Percentiles rank a stretch among this genome's conserved stretches.
These are phyloP conservation scores for Annulohypoxylon moriforme DNA, from an alignment of 495 filamentous ascomycete genomes.

Conservation along the genomic window DNA sequence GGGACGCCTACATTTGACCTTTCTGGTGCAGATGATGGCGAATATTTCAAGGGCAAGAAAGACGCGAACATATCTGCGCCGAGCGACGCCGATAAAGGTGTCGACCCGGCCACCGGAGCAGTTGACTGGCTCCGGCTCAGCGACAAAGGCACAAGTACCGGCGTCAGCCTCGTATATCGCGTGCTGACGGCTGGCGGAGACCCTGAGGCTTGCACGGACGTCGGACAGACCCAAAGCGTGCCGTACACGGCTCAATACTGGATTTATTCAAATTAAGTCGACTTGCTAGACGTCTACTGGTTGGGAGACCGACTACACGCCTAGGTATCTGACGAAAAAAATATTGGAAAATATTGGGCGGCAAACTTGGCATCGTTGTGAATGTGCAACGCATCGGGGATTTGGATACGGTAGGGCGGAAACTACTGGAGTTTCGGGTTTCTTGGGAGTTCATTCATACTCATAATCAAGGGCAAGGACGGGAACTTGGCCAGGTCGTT, in stretches of 20 bases:
- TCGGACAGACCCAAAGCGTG: conserved; percentile 59
- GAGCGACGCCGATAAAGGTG: conserved; percentile 55
- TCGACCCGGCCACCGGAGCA: conserved; percentile 56
- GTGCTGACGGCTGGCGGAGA: conserved; percentile 74
- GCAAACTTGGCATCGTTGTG: neutral
- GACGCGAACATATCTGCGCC: conserved; percentile 64
- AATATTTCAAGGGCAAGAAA: conserved; percentile 59
- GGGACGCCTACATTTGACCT: conserved; percentile 70
- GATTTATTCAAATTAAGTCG: conserved; percentile 63
- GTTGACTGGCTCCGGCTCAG: conserved; percentile 74
- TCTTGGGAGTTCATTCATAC: neutral
- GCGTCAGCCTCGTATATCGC: conserved; percentile 69
- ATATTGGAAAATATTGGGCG: neutral
- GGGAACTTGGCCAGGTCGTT: neutral
- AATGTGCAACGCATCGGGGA: neutral
- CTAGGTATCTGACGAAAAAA: too few species aligned
- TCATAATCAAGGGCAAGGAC: neutral
- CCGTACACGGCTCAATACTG: conserved; percentile 78
- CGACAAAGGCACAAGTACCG: conserved; percentile 60
- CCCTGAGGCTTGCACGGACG: conserved; percentile 60
- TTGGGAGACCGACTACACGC: neutral
- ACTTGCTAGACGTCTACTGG: too few species aligned
- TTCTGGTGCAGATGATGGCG: conserved; percentile 43
- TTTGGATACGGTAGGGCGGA: neutral
- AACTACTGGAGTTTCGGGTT: conserved; percentile 7